Base-by-base conservation (phyloP, 805 yeast species). In the Pichia heedii region DNA sequence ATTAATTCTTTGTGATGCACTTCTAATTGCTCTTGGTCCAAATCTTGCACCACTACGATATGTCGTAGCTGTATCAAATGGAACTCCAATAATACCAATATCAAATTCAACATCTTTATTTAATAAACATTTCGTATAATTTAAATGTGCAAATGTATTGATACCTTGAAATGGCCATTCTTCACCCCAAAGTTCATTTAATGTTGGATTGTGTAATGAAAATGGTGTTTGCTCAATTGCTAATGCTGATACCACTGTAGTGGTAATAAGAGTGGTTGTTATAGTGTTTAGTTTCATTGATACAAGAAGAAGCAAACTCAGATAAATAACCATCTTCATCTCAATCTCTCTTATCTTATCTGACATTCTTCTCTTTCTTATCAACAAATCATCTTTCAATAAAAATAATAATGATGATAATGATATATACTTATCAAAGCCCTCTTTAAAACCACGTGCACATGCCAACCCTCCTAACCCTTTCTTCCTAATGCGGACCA, bases 21-120 rank as follows among this genome's bases (percentile, higher is more conserved):
- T 65, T 50, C 89, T 64, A 40, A 81, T 79, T 12, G 84, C 82
- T 40, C 79, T 62, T 3, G 90, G 95, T 3, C 95, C 95, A 61
- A 84, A 84, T 42, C 95, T 64, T 2, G 94, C 89, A 7, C 95
- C 94, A 0, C 89, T 74, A 40, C 94, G 69, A 59, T 78, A 84
- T 1, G 88, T 73, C 0, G 79, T 80, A 0, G 90, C 90, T 7
- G 93, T 84, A 55, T 84, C 95, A 53, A 84, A 85, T 0, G 94
- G 94, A 2, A 82, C 81, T 5, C 95, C 95, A 44, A 84, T 69
- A 13, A 85, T 50, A 0, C 80, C 95, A 39, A 85, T 72, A 52
- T 85, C 95, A 51, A 70, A 86, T 2, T 65, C 54, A 8, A 58
- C 48, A 5, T 70, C 67, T 36, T 73, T 60, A 34, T 75, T 24